These are phyloP conservation scores for Podospora bellae-mahoneyi DNA, from an alignment of 495 filamentous ascomycete genomes.

Conservation along the genomic window DNA sequence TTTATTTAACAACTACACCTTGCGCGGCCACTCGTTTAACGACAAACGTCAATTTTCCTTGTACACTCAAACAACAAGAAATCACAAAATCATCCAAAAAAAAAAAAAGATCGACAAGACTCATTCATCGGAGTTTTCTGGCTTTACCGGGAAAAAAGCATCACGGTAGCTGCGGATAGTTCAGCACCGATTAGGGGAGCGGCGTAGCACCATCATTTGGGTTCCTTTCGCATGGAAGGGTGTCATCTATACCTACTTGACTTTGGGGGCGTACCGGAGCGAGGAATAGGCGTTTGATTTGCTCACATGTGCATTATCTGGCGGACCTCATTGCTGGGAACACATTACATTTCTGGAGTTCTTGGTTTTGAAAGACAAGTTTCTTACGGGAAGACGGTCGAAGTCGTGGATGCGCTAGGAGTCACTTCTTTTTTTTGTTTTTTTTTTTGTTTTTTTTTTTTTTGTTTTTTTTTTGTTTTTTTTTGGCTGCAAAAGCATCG, in stretches of 20 bases:
- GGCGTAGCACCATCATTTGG: not conserved
- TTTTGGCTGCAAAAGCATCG: not conserved
- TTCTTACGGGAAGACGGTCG: constrained; percentile 3
- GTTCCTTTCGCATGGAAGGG: constrained; percentile 2
- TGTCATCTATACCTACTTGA: not conserved
- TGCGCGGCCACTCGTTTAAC: not conserved
- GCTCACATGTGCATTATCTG: not conserved
- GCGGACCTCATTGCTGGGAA: not conserved
- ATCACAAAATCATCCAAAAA: not conserved
- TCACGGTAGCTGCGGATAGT: not conserved
- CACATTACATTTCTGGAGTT: not conserved
- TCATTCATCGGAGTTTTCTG: not conserved
- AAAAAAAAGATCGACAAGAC: not conserved
- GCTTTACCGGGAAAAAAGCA: not conserved
- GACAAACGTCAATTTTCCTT: not conserved
- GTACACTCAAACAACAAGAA: not conserved
- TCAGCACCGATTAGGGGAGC: not conserved
- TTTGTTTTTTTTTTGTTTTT: not conserved
- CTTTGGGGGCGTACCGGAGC: not conserved
- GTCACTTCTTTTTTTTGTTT: not conserved
- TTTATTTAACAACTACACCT: not conserved
- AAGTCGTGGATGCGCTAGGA: constrained; percentile 6
- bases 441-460: not conserved
- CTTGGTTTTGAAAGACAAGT: not conserved
- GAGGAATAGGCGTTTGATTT: not conserved